Percentiles rank a stretch among this genome's conserved stretches.
Evolutionary conservation across 2,329 filamentous ascomycete genomes (phyloP).

Genomic region (Cladosporium cucumerinum): DNA sequence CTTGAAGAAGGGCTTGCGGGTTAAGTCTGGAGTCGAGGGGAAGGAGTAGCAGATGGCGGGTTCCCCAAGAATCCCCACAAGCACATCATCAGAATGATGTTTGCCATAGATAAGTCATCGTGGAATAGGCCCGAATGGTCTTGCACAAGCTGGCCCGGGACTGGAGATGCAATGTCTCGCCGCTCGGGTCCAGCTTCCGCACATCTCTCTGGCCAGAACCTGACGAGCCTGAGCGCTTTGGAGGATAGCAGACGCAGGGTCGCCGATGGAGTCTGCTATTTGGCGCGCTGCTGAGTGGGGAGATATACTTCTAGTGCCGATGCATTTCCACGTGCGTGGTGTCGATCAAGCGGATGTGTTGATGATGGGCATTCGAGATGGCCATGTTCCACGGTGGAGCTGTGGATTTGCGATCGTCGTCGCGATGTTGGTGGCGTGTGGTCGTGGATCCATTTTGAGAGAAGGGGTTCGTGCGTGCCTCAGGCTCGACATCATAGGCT

Average conservation of each 20-base stretch:
- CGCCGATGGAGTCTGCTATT: background rate
- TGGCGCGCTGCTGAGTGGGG: background rate
- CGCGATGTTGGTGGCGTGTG: background rate
- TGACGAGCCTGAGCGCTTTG: background rate
- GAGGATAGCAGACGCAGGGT: background rate
- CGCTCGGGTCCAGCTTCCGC: background rate
- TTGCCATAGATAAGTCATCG: background rate
- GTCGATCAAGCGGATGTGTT: background rate
- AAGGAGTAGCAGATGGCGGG: constrained; percentile 1
- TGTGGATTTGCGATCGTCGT: background rate
- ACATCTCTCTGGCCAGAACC: background rate
- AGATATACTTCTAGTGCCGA: background rate
- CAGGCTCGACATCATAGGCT: background rate
- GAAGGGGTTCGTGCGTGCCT: background rate
- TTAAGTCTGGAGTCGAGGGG: constrained; percentile 3
- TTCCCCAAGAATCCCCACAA: constrained; percentile 4
- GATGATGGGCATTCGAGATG: background rate
- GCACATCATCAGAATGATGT: constrained; percentile 11
- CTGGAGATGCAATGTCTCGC: no score
- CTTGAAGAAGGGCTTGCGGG: background rate
- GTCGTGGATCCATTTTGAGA: no score
- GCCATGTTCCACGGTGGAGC: background rate
- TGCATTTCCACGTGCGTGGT: background rate
- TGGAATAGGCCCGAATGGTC: constrained; percentile 9
- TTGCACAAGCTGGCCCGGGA: background rate